Percentiles rank a stretch among this genome's conserved stretches.
Evolutionary conservation across 2,329 filamentous ascomycete species (phyloP).

Genomic region (Paecilomyces formosus): DNA sequence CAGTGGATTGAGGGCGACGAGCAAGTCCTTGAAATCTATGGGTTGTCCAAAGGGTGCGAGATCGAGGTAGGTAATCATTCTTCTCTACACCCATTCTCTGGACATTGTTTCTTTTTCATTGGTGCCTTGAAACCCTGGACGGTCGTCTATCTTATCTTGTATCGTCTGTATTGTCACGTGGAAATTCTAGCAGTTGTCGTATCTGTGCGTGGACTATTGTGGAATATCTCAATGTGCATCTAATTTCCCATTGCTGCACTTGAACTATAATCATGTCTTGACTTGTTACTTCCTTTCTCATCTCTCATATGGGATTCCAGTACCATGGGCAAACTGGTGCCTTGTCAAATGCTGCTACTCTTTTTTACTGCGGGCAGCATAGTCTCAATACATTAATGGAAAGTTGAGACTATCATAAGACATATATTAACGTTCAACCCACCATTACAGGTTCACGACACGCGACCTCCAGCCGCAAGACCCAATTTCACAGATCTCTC

Average conservation of each 20-base stretch:
- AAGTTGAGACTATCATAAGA: background rate
- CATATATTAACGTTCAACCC: background rate
- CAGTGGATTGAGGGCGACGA: constrained; percentile 66
- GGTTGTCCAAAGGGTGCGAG: constrained; percentile 33
- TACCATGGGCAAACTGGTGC: background rate
- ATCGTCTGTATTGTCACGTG: background rate
- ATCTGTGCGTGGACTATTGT: no score
- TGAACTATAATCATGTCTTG: background rate
- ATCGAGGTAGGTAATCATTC: constrained; percentile 29
- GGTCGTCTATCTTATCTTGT: background rate
- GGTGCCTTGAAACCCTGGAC: background rate
- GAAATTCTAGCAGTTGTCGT: no score
- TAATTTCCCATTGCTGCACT: background rate
- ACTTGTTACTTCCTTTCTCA: background rate
- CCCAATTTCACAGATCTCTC: constrained; percentile 76
- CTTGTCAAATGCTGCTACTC: no score
- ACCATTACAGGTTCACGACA: constrained; percentile 62
- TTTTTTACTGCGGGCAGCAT: no score
- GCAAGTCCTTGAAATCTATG: constrained; percentile 48
- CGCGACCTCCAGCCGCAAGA: constrained; percentile 65
- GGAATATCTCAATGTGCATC: background rate
- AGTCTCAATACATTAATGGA: no score
- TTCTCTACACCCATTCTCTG: background rate
- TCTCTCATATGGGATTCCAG: background rate
- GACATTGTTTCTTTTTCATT: background rate